Conservation (phyloP, 148 eudicot species). For the Talinum fruticosum region DNA sequence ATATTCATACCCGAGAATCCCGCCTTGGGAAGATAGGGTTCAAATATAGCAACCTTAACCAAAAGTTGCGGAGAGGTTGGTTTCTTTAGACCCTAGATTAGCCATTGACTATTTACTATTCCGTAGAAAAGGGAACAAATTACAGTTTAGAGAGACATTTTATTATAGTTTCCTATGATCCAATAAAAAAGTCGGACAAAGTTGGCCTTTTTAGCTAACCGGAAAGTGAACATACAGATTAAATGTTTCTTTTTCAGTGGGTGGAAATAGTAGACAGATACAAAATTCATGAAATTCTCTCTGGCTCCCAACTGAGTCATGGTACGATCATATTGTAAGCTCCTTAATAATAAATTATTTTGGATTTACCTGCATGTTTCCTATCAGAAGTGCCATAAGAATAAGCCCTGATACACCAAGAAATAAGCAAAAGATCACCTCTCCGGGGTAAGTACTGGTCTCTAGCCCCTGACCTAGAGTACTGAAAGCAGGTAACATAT, state of each 20-base stretch:
- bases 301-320: background rate
- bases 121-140: too few species aligned
- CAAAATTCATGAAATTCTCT: background rate
- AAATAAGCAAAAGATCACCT: conserved; percentile 74
- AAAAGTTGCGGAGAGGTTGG: too few species aligned
- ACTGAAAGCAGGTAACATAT: conserved; percentile 36
- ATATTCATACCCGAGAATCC: too few species aligned
- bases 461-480: conserved; percentile 97
- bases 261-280: background rate
- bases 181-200: too few species aligned
- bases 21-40: too few species aligned
- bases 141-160: too few species aligned
- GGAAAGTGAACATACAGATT: background rate
- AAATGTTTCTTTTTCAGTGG: too few species aligned
- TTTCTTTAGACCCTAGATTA: too few species aligned
- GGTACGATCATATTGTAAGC: background rate
- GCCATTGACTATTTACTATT: too few species aligned
- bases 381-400: conserved; percentile 91
- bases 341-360: background rate
- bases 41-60: too few species aligned
- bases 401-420: conserved; percentile 92
- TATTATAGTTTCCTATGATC: too few species aligned
- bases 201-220: too few species aligned
- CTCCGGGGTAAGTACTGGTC: conserved; percentile 92
- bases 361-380: conserved; percentile 87